phyloP scores from a whole-genome alignment of 192 early-diverging fungal species.

The Coemansia biformis region DNA sequence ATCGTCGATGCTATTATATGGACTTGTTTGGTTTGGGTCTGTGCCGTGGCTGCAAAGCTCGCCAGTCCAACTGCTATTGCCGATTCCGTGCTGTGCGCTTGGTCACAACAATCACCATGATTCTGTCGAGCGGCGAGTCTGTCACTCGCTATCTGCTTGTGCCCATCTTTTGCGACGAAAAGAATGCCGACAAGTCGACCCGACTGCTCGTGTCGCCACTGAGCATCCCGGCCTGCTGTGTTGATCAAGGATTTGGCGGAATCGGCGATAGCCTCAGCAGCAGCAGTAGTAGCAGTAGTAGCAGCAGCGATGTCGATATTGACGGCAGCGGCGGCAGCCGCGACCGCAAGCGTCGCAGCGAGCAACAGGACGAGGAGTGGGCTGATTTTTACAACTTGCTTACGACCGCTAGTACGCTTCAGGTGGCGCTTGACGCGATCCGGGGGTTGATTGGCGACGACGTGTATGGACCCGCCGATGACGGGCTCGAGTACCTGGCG shows the following conservation, averaged over 20 bases:
- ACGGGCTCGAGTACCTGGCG: slow-evolving; percentile 9
- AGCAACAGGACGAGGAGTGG: slow-evolving; percentile 3
- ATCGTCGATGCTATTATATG: background rate
- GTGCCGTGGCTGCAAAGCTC: slow-evolving; percentile 18
- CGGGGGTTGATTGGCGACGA: background rate
- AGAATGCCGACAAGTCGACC: too few species aligned
- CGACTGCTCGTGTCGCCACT: background rate
- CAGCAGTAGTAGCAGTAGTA: too few species aligned
- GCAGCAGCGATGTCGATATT: background rate
- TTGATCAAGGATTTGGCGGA: too few species aligned
- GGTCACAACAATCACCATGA: background rate
- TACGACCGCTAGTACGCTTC: slow-evolving; percentile 5
- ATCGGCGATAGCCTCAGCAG: too few species aligned
- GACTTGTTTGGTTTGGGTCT: background rate
- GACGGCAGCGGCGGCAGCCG: too few species aligned
- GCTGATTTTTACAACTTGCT: slow-evolving; percentile 11
- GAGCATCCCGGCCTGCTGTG: background rate
- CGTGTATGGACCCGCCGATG: background rate
- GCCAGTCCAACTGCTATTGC: slow-evolving; percentile 16
- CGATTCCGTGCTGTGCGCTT: slow-evolving; percentile 7
- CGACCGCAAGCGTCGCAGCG: background rate
- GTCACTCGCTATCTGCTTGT: slow-evolving; percentile 4
- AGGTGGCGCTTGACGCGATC: background rate
- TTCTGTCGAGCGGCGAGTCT: background rate
- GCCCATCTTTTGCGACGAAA: slow-evolving; percentile 8